Conservation (phyloP, 371 early-diverging fungal species). For the Mortierella sp. region DNA sequence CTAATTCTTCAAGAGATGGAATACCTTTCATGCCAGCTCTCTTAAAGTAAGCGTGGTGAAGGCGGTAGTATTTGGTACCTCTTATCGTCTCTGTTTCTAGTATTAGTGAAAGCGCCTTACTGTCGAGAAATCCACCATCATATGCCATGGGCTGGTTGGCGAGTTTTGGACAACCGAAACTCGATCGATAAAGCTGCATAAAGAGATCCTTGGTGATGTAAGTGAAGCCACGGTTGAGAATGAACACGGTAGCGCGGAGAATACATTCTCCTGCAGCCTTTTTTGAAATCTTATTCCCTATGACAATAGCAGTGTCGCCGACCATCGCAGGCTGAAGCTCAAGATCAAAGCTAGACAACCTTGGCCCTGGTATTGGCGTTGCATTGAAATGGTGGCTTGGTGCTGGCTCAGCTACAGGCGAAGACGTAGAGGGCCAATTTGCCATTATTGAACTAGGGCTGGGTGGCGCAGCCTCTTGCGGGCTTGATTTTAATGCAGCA, state of each 20-base stretch:
- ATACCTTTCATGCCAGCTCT: not conserved
- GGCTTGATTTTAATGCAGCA: no score
- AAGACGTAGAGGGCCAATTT: not conserved
- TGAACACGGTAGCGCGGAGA: constrained; percentile 11
- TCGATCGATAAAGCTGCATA: constrained; percentile 5
- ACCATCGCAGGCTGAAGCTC: not conserved
- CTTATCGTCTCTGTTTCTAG: not conserved
- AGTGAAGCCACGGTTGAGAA: constrained; percentile 13
- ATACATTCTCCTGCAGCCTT: constrained; percentile 27
- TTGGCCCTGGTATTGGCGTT: not conserved
- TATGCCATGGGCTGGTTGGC: not conserved
- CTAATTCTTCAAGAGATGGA: not conserved
- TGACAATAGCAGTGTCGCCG: not conserved
- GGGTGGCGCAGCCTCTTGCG: no score
- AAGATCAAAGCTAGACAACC: not conserved
- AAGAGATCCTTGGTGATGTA: constrained; percentile 22
- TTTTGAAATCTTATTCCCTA: constrained; percentile 10
- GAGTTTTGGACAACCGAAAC: constrained; percentile 15
- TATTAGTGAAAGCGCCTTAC: constrained; percentile 4
- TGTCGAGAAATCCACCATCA: constrained; percentile 8
- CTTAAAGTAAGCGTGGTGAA: constrained; percentile 12
- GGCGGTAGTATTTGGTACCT: constrained; percentile 18
- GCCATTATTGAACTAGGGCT: no score
- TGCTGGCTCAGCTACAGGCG: not conserved
- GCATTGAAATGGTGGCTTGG: not conserved